Conservation (phyloP, 352 stramenopile genomes). For the Phytophthora tentaculata region DNA sequence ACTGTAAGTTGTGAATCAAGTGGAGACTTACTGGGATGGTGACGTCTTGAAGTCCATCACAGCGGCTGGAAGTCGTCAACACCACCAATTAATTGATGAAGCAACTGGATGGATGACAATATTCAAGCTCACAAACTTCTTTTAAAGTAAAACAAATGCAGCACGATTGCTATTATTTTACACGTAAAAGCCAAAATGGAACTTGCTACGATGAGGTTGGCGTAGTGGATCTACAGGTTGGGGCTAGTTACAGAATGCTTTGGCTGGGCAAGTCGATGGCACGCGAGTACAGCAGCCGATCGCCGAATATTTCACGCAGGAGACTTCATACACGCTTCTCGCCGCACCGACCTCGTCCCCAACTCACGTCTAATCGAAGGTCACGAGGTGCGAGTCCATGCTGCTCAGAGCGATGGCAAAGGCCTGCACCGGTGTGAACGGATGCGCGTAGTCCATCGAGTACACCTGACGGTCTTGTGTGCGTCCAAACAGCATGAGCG, state of each 20-base stretch:
- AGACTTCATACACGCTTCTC: conserved; percentile 48
- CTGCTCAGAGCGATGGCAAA: conserved; percentile 89
- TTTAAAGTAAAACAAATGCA: conserved; percentile 28
- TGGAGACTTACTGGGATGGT: conserved; percentile 1
- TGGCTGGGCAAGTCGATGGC: conserved; percentile 22
- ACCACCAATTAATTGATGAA: background rate
- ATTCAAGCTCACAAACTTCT: background rate
- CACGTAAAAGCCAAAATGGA: conserved; percentile 46
- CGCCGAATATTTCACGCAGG: conserved; percentile 24
- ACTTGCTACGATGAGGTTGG: conserved; percentile 41
- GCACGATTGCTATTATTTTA: conserved; percentile 47
- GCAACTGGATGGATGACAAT: background rate
- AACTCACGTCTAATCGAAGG: conserved; percentile 69
- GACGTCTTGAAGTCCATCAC: background rate
- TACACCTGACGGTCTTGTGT: conserved; percentile 89
- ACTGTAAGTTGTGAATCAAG: background rate
- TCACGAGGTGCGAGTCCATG: conserved; percentile 90
- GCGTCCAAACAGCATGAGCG: conserved; percentile 86
- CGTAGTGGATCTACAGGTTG: conserved; percentile 39
- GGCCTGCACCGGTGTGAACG: conserved; percentile 85
- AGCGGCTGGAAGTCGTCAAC: background rate
- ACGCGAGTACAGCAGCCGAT: conserved; percentile 27
- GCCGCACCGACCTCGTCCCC: conserved; percentile 20
- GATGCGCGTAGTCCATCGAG: conserved; percentile 88
- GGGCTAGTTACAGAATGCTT: conserved; percentile 31